A percentile compares a stretch with the other conserved stretches of the same genome.
Conservation (phyloP, 768 basidiomycete species). For the Boletus tomentosulus region DNA sequence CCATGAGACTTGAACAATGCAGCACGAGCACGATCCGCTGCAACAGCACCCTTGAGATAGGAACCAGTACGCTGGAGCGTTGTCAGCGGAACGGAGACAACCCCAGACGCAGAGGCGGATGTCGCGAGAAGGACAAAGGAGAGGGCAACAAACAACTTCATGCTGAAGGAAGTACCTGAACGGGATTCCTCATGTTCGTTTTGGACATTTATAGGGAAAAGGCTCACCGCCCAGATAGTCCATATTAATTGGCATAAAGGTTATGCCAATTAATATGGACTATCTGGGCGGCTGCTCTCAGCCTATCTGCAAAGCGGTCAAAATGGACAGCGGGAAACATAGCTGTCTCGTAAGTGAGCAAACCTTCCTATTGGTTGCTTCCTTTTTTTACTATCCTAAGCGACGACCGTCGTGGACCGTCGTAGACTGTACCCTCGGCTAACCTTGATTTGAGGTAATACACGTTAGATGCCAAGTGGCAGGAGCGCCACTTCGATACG, state of each 20-base stretch:
- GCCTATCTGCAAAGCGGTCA: too few relatives aligned
- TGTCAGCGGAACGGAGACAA: slow-evolving; percentile 3
- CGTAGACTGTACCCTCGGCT: too few relatives aligned
- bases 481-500: too few relatives aligned
- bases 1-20: not conserved
- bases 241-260: too few relatives aligned
- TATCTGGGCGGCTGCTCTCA: not conserved
- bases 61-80: slow-evolving; percentile 5
- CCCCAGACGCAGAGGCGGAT: not conserved
- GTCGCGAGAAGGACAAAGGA: slow-evolving; percentile 1
- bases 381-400: too few relatives aligned
- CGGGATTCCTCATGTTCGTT: not conserved
- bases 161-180: not conserved
- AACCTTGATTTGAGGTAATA: too few relatives aligned
- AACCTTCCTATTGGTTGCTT: too few relatives aligned
- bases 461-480: not conserved
- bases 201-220: not conserved
- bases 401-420: too few relatives aligned
- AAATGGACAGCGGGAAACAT: too few relatives aligned
- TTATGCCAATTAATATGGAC: too few relatives aligned
- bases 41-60: slow-evolving; percentile 7
- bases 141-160: slow-evolving; percentile 6
- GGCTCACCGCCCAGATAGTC: not conserved
- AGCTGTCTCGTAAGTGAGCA: too few relatives aligned
- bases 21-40: slow-evolving; percentile 12